Evolutionary conservation across 768 basidiomycete species (phyloP), one percentile per base, ranked within the genome.

Genomic region (Pisolithus tinctorius): DNA sequence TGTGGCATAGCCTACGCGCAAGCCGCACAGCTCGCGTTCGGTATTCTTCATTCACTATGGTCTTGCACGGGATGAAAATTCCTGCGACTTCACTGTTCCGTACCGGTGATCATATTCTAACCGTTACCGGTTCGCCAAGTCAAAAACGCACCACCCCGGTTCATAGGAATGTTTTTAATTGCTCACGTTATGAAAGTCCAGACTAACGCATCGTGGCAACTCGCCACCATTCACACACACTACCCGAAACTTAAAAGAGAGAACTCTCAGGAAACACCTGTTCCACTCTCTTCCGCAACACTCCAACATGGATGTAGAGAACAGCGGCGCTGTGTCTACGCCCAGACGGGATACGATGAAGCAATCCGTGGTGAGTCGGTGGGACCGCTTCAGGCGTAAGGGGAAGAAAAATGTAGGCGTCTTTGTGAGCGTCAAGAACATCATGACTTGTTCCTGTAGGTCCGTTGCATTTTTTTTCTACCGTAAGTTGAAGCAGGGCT

Each of bases 401-500:
- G 79, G 77, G 7, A 79, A 72, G 63, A 60, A 55, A 52, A 71
- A 71, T 17, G 63, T 80, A 30, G 74, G 78, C 0, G 60, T 77
- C 7, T 31, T 57, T 26, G 62, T 73, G 57, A 81, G 77, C 56
- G 53, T 81, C 43, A 69, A 66, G 30, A 73, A 72, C 3, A 70
- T 82, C 41, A 63, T 63, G 3, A 63, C 71, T n/a, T 80, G 77
- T 16, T 83, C 81, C 0, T 83, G 82, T 83, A 56, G 34, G 76
- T 67, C 8, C 57, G 4, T 16, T 7, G 17, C 41, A 27, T 10
- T 46, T 23, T 48, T 36, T 45, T 30, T 29, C 47, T 23, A 27
- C 43, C 49, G 11, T 14, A 53, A 48, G 55, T 48, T 42, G 31
- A 45, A 39, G 27, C 10, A n/a, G 23, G 23, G 37, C 13, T 44